Base-by-base conservation (phyloP, 306 rosid genomes). In the Senna tora region DNA sequence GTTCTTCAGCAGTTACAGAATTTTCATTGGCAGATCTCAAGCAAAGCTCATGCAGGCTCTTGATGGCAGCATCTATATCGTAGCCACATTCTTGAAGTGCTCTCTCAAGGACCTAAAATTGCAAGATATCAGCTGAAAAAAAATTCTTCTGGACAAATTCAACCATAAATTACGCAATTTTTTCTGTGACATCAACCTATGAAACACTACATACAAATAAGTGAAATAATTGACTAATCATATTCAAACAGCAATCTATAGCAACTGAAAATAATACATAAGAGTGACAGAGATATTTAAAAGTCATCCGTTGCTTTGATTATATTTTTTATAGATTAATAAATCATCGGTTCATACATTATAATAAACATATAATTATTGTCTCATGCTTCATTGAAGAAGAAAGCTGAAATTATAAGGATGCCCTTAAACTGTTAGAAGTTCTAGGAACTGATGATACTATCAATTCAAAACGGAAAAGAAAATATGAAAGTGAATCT, bases 1-100 rank as follows among this genome's bases (percentile, higher is more conserved):
- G 33, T 43, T 71, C 83, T 4, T 65, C 81, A 22, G 61, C 46
- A 57, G 75, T 8, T 14, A 21, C 76, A 0, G 78, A 72, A 71
- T 68, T 87, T 64, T 70, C 85, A 20, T 75, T 82, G 0, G 82
- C 65, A 42, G 92, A 85, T 72, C 90, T 89, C 47, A 93, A 68
- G 61, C 88, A 82, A 56, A 89, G 91, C 42, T 84, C 87, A 67
- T 77, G 81, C 74, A 93, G 73, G 17, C 85, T 83, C 77, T 80
- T 84, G 79, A 93, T 86, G 50, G 98, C 94, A 77, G 95, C 89
- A 79, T 93, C 98, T 60, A 93, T 32, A 68, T 93, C 94, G 47
- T 89, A 79, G n/a, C 88, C 92, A 59, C 89, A 87, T 77, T 93
- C 92, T 71, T 87, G 94, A 19, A 93, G 81, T 25, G 88, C 85